Evolutionary conservation across 2,329 filamentous ascomycete species (phyloP).

Genomic region (Fusarium duplospermum): DNA sequence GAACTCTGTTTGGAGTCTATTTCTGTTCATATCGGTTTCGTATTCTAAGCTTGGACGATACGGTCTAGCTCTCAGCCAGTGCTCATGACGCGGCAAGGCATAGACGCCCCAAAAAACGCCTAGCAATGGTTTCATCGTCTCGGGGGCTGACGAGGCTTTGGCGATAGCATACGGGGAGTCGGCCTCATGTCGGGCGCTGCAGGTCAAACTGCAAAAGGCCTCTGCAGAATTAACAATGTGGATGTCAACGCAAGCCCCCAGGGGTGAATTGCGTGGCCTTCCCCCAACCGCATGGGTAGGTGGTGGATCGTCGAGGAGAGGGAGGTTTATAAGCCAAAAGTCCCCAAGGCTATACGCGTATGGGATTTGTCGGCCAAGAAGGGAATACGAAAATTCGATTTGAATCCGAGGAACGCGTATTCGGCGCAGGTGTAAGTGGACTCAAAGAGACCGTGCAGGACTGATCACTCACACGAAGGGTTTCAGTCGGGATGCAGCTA

Average conservation of each 20-base stretch:
- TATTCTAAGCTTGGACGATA: neutral
- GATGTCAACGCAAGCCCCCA: slow-evolving; percentile 1
- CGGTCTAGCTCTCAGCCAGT: no score
- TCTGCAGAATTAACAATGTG: neutral
- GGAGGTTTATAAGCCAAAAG: neutral
- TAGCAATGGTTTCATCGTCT: neutral
- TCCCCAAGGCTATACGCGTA: slow-evolving; percentile 31
- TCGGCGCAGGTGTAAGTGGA: neutral
- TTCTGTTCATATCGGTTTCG: neutral
- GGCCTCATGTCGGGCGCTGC: neutral
- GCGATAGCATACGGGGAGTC: neutral
- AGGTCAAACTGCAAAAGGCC: neutral
- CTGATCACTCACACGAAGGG: neutral
- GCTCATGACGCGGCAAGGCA: neutral
- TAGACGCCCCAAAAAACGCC: neutral
- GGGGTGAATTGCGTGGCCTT: slow-evolving; percentile 4
- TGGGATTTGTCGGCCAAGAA: neutral
- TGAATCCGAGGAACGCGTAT: slow-evolving; percentile 35
- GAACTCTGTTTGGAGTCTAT: neutral
- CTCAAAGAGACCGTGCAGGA: neutral
- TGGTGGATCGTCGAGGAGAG: neutral
- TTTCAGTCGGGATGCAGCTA: neutral
- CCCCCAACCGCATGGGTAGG: neutral
- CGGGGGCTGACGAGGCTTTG: neutral
- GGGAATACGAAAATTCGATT: slow-evolving; percentile 32